Evolutionary conservation across 805 yeast genomes (phyloP).

Genomic region (Saturnispora quitensis): DNA sequence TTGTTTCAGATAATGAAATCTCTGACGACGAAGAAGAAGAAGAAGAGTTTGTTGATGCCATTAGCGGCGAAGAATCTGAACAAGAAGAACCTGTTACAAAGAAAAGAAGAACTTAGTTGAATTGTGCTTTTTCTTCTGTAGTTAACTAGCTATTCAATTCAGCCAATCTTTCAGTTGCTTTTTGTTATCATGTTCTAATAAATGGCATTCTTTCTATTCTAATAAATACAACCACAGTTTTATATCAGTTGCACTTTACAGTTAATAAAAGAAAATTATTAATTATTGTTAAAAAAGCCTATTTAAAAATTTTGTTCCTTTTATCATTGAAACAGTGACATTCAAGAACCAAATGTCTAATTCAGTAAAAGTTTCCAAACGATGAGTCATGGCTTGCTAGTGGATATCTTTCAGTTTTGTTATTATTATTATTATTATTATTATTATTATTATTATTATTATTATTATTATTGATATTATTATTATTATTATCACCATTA

Average conservation of each 20-base stretch:
- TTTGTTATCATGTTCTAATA: background rate
- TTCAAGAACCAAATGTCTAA: background rate
- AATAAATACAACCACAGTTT: background rate
- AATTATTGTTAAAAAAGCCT: background rate
- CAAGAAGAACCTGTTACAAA: conserved; percentile 16
- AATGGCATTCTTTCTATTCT: background rate
- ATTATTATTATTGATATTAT: conserved; percentile 16
- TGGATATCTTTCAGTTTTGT: background rate
- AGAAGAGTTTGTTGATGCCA: conserved; percentile 22
- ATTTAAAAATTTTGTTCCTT: background rate
- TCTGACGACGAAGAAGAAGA: conserved; percentile 27
- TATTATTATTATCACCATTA: conserved; percentile 8
- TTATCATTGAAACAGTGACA: background rate
- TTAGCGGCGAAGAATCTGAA: conserved; percentile 13
- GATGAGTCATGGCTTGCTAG: background rate
- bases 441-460: background rate
- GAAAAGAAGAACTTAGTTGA: conserved; percentile 18
- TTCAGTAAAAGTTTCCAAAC: conserved; percentile 5
- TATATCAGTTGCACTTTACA: background rate
- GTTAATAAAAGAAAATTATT: background rate
- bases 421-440: background rate
- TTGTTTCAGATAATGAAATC: conserved; percentile 44
- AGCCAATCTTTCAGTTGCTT: background rate
- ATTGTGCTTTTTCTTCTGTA: background rate
- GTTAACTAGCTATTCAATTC: background rate